Evolutionary conservation across 352 stramenopile species (phyloP).

Genomic region (Globisporangium cederbergense): DNA sequence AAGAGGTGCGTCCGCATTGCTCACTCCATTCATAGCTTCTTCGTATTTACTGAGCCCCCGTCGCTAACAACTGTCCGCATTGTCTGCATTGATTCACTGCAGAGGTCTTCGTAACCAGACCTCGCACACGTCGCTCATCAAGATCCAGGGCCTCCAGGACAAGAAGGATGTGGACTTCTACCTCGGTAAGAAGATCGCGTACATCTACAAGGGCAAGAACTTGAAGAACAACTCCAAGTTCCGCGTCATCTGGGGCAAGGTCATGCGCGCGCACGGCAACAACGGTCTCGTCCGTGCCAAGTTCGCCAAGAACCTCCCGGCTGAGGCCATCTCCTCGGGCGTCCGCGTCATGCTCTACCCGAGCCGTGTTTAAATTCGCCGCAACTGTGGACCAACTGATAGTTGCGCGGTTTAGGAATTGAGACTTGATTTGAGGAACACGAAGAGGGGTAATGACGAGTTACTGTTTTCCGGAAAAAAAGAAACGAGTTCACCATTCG

Average conservation of each 20-base stretch:
- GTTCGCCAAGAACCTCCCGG: constrained; percentile 98
- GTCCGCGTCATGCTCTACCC: constrained; percentile 99
- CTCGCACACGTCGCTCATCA: constrained; percentile 97
- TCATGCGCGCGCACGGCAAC: constrained; percentile 96
- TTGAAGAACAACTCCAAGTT: constrained; percentile 97
- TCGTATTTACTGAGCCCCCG: background rate
- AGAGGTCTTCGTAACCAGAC: constrained; percentile 96
- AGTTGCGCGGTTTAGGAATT: constrained; percentile 24
- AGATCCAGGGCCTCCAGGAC: constrained; percentile 98
- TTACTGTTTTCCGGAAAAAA: constrained; percentile 15
- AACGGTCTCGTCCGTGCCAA: constrained; percentile 98
- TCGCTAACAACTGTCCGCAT: background rate
- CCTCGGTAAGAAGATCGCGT: constrained; percentile 99
- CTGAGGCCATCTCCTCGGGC: constrained; percentile 94
- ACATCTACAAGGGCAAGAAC: constrained; percentile 99
- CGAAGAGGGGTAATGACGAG: constrained; percentile 42
- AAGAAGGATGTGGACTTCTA: constrained; percentile 99
- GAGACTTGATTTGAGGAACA: constrained; percentile 22
- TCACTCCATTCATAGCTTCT: background rate
- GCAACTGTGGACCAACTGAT: background rate
- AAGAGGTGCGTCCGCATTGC: constrained; percentile 74
- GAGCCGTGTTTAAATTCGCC: constrained; percentile 91
- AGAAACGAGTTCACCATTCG: constrained; percentile 5
- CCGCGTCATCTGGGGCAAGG: constrained; percentile 99
- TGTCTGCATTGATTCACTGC: background rate